Percentiles rank a stretch among this genome's conserved stretches.
phyloP scores from a whole-genome alignment of 1,284 basidiomycete species.

The Macrocystidia cucumis region DNA sequence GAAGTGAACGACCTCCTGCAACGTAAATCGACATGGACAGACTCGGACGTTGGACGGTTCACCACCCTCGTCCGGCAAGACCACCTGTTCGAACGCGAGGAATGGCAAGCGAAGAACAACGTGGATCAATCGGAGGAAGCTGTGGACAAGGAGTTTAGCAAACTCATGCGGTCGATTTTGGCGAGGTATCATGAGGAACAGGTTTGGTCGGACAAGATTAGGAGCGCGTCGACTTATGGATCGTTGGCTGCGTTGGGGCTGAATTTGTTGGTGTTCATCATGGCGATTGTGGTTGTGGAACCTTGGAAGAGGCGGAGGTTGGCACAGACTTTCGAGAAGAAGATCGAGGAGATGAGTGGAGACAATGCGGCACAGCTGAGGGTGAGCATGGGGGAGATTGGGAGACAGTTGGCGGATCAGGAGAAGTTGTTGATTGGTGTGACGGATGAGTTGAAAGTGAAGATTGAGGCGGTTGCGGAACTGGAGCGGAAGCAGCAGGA shows the following conservation, averaged over 20 bases:
- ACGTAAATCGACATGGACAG: slow-evolving; percentile 85
- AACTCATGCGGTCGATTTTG: slow-evolving; percentile 81
- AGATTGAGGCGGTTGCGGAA: slow-evolving; percentile 8
- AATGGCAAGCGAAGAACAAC: slow-evolving; percentile 56
- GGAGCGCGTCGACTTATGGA: slow-evolving; percentile 87
- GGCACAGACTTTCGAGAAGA: slow-evolving; percentile 81
- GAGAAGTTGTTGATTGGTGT: slow-evolving; percentile 21
- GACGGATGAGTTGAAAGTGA: slow-evolving; percentile 16
- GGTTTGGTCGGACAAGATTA: slow-evolving; percentile 96
- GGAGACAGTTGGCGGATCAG: slow-evolving; percentile 45
- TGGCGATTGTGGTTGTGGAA: slow-evolving; percentile 85
- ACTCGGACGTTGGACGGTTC: slow-evolving; percentile 75
- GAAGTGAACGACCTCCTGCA: slow-evolving; percentile 89
- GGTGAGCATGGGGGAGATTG: slow-evolving; percentile 39
- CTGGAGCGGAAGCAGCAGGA: slow-evolving; percentile 5
- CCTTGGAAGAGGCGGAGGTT: slow-evolving; percentile 87
- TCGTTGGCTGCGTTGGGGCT: slow-evolving; percentile 76
- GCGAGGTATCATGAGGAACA: slow-evolving; percentile 94
- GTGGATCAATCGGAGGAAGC: slow-evolving; percentile 65
- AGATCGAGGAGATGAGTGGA: slow-evolving; percentile 68
- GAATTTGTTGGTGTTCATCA: slow-evolving; percentile 83
- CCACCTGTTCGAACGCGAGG: slow-evolving; percentile 76
- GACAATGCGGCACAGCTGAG: slow-evolving; percentile 43
- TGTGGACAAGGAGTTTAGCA: slow-evolving; percentile 81
- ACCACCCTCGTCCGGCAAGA: slow-evolving; percentile 84